Conservation (phyloP, 192 early-diverging fungal genomes). For the Linnemannia elongata region DNA sequence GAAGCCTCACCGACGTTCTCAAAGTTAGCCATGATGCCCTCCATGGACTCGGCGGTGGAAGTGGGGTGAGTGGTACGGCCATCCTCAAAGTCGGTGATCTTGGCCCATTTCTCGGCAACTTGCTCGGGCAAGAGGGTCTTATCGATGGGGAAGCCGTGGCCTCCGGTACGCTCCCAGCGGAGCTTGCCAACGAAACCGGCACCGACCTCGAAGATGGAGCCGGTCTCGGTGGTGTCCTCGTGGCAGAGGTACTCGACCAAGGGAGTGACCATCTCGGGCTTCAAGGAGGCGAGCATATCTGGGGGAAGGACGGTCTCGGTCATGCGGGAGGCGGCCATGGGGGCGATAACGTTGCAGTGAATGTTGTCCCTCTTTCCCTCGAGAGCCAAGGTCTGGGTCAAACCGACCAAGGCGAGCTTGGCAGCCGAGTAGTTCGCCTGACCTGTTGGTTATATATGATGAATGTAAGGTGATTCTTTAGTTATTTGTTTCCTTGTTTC, state of each 20-base stretch:
- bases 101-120: constrained; percentile 81
- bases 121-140: constrained; percentile 87
- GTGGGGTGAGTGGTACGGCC: constrained; percentile 93
- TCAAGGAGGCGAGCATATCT: constrained; percentile 94
- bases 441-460: constrained; percentile 22
- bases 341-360: constrained; percentile 93
- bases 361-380: constrained; percentile 98
- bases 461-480: not conserved
- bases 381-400: constrained; percentile 91
- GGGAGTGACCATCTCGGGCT: constrained; percentile 97
- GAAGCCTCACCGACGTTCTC: constrained; percentile 64
- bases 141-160: constrained; percentile 92
- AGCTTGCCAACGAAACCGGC: constrained; percentile 95
- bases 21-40: constrained; percentile 89
- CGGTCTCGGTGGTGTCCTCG: constrained; percentile 85
- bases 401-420: constrained; percentile 93
- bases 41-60: constrained; percentile 82
- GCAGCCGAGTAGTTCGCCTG: constrained; percentile 89
- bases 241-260: constrained; percentile 95
- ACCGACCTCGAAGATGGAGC: constrained; percentile 97
- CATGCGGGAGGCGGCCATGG: constrained; percentile 97
- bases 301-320: constrained; percentile 97
- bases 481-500: not conserved
- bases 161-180: constrained; percentile 96
- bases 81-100: constrained; percentile 94